Base-by-base conservation (phyloP, 2,329 filamentous ascomycete genomes). In the Trichoderma arundinaceum region DNA sequence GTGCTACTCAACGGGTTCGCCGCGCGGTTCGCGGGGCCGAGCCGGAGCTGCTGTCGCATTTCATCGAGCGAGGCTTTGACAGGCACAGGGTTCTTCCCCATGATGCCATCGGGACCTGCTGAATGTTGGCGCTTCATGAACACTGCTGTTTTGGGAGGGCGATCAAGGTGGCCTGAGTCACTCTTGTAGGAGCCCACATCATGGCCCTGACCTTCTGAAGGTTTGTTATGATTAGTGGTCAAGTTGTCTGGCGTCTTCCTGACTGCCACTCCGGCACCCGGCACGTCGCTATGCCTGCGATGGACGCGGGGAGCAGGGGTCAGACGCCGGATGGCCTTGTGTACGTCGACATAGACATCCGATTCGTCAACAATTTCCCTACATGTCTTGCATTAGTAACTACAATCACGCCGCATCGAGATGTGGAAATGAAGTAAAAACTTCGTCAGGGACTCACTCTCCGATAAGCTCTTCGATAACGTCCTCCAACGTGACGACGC, bases 321-420 rank as follows among this genome's bases (percentile, higher is more conserved):
- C 73, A 96, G 86, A 60, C 95, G 91, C 66, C 95, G 88, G 71
- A 99, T 97, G 22, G 95, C 95, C 81, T 98, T 98, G 83, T 98
- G 95, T 2, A 99, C 93, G 77, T 99, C 95, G 69, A 99, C 90
- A 74, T 96, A 99, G 10, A 99, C 95, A 77, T 99, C 95, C 0
- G 94, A 98, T 77, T 99, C 95, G 76, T 99, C 95, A 68, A 99
- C 96, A 69, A 98, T 99, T 84, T 99, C 95, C 82, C 91, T 94
- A 7, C 10, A 32, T 1, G 63, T 74, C 65, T 39, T 22, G 68
- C 38, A 13, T 74, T 66, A 74, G 69, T 39, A 46, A 58, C 9
- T 5, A n/a, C 9, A 1, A 43, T 9, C 9, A 9, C 19, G 9
- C 33, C 17, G 13, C 9, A 54, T 3, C 10, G 35, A 10, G 35